Evolutionary conservation across 2,329 filamentous ascomycete species (phyloP), one percentile per base, ranked within the genome.

Genomic region (Zymoseptoria tritici): DNA sequence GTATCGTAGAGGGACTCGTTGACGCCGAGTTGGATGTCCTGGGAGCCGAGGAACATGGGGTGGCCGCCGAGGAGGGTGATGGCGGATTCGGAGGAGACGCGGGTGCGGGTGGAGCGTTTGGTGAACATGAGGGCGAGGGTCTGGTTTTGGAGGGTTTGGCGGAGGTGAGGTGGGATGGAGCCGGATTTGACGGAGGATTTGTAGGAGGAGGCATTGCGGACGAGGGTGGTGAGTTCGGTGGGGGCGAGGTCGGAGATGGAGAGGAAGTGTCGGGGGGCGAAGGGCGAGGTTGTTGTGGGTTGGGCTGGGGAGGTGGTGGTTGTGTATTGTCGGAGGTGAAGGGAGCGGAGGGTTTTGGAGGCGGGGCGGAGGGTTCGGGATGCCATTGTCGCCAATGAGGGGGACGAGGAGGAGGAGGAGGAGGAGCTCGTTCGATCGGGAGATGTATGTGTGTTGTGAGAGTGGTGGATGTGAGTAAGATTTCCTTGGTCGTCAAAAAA

Each of bases 1-100:
- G 92, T 97, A 75, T 99, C 94, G 72, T 90, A 88, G n/a, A 97
- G 81, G 4, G 90, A 92, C 77, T 99, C 94, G 70, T 99, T 99
- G 64, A 92, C 94, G 56, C 94, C 94, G 20, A 99, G 81, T 75
- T 99, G 94, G 63, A 99, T 99, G 72, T 99, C 94, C 58, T 95
- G 88, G 72, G 92, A 94, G 70, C 92, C 91, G 60, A 99, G 77
- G 73, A 99, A 99, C 92, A 99, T 97, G 21, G 94, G 87, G 69
- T 96, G 89, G 0, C 93, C 94, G 46, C 92, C 91, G 80, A 99
- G 83, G 61, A 90, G 80, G n/a, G 88, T 84, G 46, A 97, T 86
- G 11, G 94, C 94, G 7, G 88, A 88, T 79, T 99, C 94, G 1
- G 92, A 97, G 1, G 91, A 96, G 31, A 99, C 87, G 63, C 94